Evolutionary conservation across 2,329 filamentous ascomycete genomes (phyloP), one percentile per base, ranked within the genome.

Genomic region (Sporothrix luriei): DNA sequence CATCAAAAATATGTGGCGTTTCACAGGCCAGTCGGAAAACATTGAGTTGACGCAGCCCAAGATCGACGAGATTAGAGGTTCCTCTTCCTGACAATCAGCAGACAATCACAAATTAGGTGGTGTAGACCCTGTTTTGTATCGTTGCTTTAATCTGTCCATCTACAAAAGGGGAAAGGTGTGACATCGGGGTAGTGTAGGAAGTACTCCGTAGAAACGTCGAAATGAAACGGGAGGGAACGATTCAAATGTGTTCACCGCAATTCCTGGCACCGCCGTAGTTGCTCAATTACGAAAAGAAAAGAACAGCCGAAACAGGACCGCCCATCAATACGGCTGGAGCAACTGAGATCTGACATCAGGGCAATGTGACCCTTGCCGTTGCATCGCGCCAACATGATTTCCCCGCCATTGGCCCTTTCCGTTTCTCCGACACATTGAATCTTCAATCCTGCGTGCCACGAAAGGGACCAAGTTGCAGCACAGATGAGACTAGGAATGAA

Each of bases 351-450:
- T 5, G 4, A 51, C 29, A 21, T 21, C 40, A 21, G 16, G 26
- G 26, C 43, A 49, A 65, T 65, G 61, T 51, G 46, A 51, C 43
- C 62, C 46, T 51, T 43, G 26, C 46, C 16, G 62, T 65, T 65
- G 62, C 62, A 65, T 65, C 46, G 40, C 16, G 46, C 33, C 46
- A 16, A 38, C 62, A 46, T 65, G 38, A 5, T 43, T 16, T 33
- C 33, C 33, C 33, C 33, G 33, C 33, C 33, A 33, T 33, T 33
- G 33, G n/a, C n/a, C 9, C 33, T 33, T 29, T 33, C 33, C 5
- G 9, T 33, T 33, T 33, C 33, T 33, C 33, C 7, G 33, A 33
- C 33, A 33, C 33, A 33, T 33, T 33, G 33, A 33, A 33, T 33
- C 33, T 33, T 33, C 33, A 33, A 1, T 29, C 24, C 14, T 38